These are phyloP conservation scores for Aureobasidium musti DNA, from an alignment of 2,329 filamentous ascomycete species.

Conservation along the genomic window DNA sequence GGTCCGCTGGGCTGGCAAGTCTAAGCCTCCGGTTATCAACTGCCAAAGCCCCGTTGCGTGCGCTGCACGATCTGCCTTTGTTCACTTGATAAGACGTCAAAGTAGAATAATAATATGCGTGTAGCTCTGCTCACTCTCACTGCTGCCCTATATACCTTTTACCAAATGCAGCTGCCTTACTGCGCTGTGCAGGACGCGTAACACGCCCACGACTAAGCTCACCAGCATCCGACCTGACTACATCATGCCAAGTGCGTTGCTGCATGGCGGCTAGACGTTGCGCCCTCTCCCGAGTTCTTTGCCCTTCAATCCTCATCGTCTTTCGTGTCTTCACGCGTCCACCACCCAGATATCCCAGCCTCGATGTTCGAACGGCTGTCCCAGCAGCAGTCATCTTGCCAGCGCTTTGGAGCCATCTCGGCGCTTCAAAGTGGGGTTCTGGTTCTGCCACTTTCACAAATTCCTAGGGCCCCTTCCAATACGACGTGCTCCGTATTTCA, in stretches of 20 bases:
- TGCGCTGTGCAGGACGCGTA: conserved; percentile 21
- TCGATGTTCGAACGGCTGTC: conserved; percentile 5
- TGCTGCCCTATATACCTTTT: conserved; percentile 9
- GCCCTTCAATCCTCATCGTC: conserved; percentile 18
- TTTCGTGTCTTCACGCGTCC: conserved; percentile 26
- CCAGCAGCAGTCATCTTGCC: conserved; percentile 7
- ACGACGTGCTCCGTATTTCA: conserved; percentile 12
- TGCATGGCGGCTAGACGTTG: conserved; percentile 26
- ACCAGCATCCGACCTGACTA: conserved; percentile 3
- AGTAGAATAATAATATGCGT: not conserved
- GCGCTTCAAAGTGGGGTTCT: conserved; percentile 17
- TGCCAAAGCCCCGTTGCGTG: conserved; percentile 25
- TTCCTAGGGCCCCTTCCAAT: conserved; percentile 2
- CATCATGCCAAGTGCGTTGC: conserved; percentile 24
- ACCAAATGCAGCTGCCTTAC: conserved; percentile 24
- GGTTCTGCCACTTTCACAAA: conserved; percentile 21
- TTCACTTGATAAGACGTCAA: not conserved
- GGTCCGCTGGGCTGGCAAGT: conserved; percentile 12
- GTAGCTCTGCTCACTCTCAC: not conserved
- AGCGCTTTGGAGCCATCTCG: conserved; percentile 23
- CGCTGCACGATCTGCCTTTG: not conserved
- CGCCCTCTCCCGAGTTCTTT: conserved; percentile 18
- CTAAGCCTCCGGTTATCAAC: conserved; percentile 27
- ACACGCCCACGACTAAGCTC: conserved; percentile 13
- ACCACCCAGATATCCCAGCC: conserved; percentile 12